A percentile compares a stretch with the other conserved stretches of the same genome.
Evolutionary conservation across 2,329 filamentous ascomycete species (phyloP).

Genomic region (Ambrosiella beaveri): DNA sequence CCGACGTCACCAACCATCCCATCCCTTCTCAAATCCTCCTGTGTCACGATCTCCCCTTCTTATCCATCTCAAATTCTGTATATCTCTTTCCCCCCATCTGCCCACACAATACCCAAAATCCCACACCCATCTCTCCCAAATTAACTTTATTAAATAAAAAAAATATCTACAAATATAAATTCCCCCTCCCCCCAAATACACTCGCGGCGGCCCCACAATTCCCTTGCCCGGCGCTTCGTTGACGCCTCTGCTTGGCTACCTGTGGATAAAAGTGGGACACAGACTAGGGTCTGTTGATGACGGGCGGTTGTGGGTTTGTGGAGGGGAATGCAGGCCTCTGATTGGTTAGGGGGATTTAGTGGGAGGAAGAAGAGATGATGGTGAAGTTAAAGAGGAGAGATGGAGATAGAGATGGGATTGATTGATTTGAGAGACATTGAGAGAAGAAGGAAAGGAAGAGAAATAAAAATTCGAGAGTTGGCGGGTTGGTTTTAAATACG

Average conservation of each 20-base stretch:
- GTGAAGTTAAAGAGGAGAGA: background rate
- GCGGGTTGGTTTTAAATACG: no score
- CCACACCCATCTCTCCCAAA: no score
- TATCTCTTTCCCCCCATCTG: no score
- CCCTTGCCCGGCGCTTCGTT: constrained; percentile 13
- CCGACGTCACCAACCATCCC: no score
- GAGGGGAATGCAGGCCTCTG: background rate
- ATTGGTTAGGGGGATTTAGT: background rate
- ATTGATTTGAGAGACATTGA: background rate
- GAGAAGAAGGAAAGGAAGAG: no score
- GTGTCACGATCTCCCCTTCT: no score
- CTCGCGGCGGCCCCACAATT: background rate
- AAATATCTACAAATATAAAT: background rate
- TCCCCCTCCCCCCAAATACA: background rate
- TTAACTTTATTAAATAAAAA: no score
- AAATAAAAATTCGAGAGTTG: no score
- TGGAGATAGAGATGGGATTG: background rate
- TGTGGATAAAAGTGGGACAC: constrained; percentile 3
- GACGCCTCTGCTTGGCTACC: constrained; percentile 12
- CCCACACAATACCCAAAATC: no score
- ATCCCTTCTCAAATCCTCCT: no score
- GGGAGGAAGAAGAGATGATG: background rate
- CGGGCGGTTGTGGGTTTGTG: background rate
- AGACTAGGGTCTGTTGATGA: background rate
- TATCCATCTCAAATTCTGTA: no score